Base-by-base conservation (phyloP, 495 filamentous ascomycete genomes). In the Cenococcum geophilum region DNA sequence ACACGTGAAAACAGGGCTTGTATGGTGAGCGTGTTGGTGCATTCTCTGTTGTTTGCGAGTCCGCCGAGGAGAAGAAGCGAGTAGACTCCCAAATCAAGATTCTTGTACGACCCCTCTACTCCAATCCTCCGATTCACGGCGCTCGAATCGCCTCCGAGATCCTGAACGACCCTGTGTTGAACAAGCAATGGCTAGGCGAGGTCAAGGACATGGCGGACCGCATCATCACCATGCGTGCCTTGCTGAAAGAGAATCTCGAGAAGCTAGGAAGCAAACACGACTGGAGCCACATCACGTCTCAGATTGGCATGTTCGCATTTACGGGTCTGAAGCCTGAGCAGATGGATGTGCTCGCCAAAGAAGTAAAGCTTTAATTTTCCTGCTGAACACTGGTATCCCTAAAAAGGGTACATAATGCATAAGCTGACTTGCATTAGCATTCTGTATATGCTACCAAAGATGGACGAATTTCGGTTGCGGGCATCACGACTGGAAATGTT, bases 291-390 rank as follows among this genome's bases (percentile, higher is more conserved):
- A 98, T 98, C 77, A 98, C 93, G 57, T 90, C 81, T 74, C 92
- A 88, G 79, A 98, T 98, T 66, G 93, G 93, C 77, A 98, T 98
- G 93, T 98, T 98, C 71, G 92, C 92, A 68, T 98, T 93, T 80
- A 98, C 93, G 35, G 93, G 93, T 53, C 77, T 98, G 72, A 92
- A 82, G 67, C 84, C 92, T 63, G 87, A 93, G 78, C 87, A 96
- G 79, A 96, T 97, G 89, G 88, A 92, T 23, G 78, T 77, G 72
- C 80, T 98, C 60, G 91, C 93, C 61, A 91, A 95, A 79, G 91
- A 97, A 78, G 85, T 86, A 73, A 70, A 79, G 70, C 47, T 25
- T 32, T 55, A 40, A 8, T n/a, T 42, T 43, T 37, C 25, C 42
- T 32, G 27, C 27, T 6, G 27, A 32, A 2, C 6, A 2, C 27